Evolutionary conservation across 2,329 filamentous ascomycete species (phyloP), one percentile per base, ranked within the genome.

Genomic region (Calycina herbarum): DNA sequence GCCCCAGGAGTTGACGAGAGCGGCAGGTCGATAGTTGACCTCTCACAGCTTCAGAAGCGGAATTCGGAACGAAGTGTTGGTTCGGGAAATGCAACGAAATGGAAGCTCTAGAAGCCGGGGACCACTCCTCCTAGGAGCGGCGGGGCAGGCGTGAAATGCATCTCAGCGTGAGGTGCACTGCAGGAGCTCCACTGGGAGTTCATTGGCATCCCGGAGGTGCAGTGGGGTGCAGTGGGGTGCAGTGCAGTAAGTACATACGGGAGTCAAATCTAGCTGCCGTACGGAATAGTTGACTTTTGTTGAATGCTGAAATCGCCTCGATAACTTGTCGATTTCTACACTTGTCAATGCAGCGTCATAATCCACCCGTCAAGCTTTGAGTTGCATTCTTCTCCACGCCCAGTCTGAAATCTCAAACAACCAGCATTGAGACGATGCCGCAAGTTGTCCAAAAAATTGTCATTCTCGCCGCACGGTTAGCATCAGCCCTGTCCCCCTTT

Each of bases 51-150:
- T 35, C 56, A 57, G 56, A n/a, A 35, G 13, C 56, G 27, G 56
- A 35, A 24, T 35, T 57, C 29, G 27, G 56, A 57, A 17, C 7
- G 54, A 57, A 35, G 15, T 10, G 56, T 57, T 57, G 24, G 6
- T 35, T 57, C 56, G 56, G 56, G 56, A 57, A 57, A 35, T 57
- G 56, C 56, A n/a, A 27, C 27, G 20, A 17, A 7, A 57, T 48
- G 54, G 24, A 29, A 57, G 54, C 29, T 57, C 27, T 57, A 17
- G 29, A 57, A 57, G 31, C 31, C 27, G 56, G 27, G 56, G 29
- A 20, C 27, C 27, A 31, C 15, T 31, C n/a, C 20, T 20, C 20
- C 20, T 20, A 57, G 17, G 20, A 13, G 15, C 17, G 24, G 10
- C 20, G 20, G 13, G 8, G 27, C 27, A 57, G 13, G 27, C 27